Evolutionary conservation across 176 grass and related monocot species (phyloP), one percentile per base, ranked within the genome.

Genomic region (Triticum timopheevii): DNA sequence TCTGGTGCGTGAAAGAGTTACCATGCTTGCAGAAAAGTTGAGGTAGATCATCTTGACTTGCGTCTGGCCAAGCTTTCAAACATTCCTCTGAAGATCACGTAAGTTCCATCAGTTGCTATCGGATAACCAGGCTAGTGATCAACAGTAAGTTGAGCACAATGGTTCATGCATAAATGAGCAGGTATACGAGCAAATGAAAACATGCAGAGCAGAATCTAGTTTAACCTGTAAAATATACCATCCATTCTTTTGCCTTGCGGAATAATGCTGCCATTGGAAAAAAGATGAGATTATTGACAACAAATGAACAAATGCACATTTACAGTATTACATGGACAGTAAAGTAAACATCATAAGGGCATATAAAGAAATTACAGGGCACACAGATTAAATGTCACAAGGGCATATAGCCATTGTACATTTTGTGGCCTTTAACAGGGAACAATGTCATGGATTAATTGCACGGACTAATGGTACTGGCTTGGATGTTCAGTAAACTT

Each of bases 401-500:
- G 20, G 19, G 68, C 68, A 71, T 39, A 22, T 40, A 40, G 35
- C 68, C 68, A 19, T 71, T 71, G 36, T 20, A 71, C 35, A 69
- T 36, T 36, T 38, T n/a, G 35, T 71, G 68, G 35, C 38, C 38
- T 71, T 71, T 12, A 71, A 71, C 20, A 10, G 68, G 35, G 9
- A 54, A 19, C 49, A 12, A 39, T 38, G 12, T 70, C 35, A 39
- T 2, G 19, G 35, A 39, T 70, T 71, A 71, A 11, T 10, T 10
- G 9, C 38, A 9, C 3, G 68, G 34, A 22, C 3, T 4, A 39
- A 7, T 36, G 69, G 36, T 72, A 42, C 22, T 42, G 69, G 34
- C 39, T 22, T 71, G 34, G 19, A 72, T 72, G 38, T 72, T 72
- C 69, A 72, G 4, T 72, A 42, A 72, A 72, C 69, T 72, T 72